phyloP scores from a whole-genome alignment of 2,329 filamentous ascomycete species.

The Neurospora sp. region DNA sequence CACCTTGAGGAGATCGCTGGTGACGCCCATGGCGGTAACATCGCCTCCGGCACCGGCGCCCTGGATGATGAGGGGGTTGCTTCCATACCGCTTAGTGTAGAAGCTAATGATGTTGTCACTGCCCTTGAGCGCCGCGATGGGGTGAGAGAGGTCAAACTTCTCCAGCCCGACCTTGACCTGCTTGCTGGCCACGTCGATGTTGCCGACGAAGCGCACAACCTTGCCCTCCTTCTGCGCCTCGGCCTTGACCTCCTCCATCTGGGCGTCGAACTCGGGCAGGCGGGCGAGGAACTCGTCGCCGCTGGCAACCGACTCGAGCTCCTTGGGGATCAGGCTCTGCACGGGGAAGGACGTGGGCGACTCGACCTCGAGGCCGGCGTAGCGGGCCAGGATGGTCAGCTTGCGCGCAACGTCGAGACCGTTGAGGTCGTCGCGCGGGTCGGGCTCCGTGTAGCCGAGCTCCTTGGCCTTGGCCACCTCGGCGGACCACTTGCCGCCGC shows the following conservation, averaged over 20 bases:
- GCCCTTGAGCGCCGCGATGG: slow-evolving; percentile 89
- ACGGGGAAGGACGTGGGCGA: slow-evolving; percentile 86
- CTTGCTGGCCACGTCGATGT: slow-evolving; percentile 73
- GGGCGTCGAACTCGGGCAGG: slow-evolving; percentile 72
- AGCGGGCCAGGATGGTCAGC: slow-evolving; percentile 82
- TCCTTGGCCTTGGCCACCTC: slow-evolving; percentile 90
- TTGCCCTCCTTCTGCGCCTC: slow-evolving; percentile 80
- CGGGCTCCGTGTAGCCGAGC: slow-evolving; percentile 84
- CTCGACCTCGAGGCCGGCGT: slow-evolving; percentile 73
- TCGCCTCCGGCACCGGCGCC: slow-evolving; percentile 90
- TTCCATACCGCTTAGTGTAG: slow-evolving; percentile 90
- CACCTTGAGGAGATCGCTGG: slow-evolving; percentile 86
- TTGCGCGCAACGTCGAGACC: slow-evolving; percentile 90
- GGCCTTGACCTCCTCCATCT: slow-evolving; percentile 84
- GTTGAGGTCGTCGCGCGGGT: slow-evolving; percentile 79
- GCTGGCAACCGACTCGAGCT: slow-evolving; percentile 65
- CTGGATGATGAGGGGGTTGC: slow-evolving; percentile 86
- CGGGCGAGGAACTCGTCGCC: slow-evolving; percentile 80
- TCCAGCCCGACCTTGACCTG: slow-evolving; percentile 86
- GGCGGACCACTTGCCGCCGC: slow-evolving; percentile 70
- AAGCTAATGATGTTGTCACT: slow-evolving; percentile 99
- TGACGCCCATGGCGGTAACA: slow-evolving; percentile 96
- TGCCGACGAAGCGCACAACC: slow-evolving; percentile 89
- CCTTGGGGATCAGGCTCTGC: slow-evolving; percentile 82
- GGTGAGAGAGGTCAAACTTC: slow-evolving; percentile 77